phyloP scores from a whole-genome alignment of 2,329 filamentous ascomycete species.

The Metarhizium guizhouense region DNA sequence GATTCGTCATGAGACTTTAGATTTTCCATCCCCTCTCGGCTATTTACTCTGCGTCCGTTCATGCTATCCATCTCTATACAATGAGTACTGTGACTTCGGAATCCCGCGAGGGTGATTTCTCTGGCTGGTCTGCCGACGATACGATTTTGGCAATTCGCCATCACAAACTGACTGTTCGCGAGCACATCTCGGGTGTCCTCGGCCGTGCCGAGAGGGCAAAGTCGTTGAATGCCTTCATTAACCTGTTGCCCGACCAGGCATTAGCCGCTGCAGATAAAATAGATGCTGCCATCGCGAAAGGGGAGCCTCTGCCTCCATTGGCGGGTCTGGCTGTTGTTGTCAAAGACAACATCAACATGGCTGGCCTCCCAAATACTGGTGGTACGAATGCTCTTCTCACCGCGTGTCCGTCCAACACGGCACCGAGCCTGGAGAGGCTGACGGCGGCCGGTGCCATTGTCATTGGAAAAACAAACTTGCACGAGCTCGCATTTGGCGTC shows the following conservation, averaged over 20 bases:
- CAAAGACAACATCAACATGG: slow-evolving; percentile 14
- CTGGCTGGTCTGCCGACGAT: slow-evolving; percentile 3
- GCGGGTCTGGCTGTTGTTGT: slow-evolving; percentile 13
- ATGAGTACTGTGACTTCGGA: background rate
- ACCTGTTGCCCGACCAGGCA: slow-evolving; percentile 1
- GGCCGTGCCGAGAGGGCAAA: background rate
- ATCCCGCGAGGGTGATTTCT: background rate
- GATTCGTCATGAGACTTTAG: too few species aligned
- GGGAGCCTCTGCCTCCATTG: slow-evolving; percentile 9
- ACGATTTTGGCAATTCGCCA: slow-evolving; percentile 1
- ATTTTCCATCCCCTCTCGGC: too few species aligned
- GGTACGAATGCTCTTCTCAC: slow-evolving; percentile 9
- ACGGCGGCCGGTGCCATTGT: slow-evolving; percentile 18
- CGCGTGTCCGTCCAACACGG: slow-evolving; percentile 7
- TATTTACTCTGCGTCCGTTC: too few species aligned
- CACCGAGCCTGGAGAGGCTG: slow-evolving; percentile 11
- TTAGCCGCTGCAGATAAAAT: slow-evolving; percentile 1
- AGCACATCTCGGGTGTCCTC: slow-evolving; percentile 3
- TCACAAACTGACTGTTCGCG: slow-evolving; percentile 1
- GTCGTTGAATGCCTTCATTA: slow-evolving; percentile 3
- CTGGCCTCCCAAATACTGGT: slow-evolving; percentile 7
- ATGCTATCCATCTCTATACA: background rate
- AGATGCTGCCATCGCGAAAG: slow-evolving; percentile 4
- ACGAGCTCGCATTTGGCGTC: slow-evolving; percentile 11
- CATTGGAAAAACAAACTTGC: slow-evolving; percentile 47